A percentile compares a stretch with the other conserved stretches of the same genome.
Conservation (phyloP, 768 basidiomycete genomes). For the Clavaria fumosa region DNA sequence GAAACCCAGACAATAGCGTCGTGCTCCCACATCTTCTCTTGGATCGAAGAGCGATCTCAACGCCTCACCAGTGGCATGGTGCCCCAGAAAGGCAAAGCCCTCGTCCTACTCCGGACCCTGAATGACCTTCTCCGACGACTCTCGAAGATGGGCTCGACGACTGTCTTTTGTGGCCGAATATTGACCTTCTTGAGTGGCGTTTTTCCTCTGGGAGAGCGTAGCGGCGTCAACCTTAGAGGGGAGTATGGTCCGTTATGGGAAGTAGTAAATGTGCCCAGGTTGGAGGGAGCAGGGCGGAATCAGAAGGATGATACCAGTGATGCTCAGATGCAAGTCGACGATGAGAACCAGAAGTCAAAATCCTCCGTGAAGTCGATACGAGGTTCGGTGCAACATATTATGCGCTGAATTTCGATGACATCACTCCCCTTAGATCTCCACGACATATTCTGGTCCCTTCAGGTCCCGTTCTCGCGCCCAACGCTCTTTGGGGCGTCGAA, state of each 20-base stretch:
- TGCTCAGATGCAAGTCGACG: slow-evolving; percentile 54
- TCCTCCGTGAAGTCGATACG: slow-evolving; percentile 32
- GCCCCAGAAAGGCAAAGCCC: slow-evolving; percentile 79
- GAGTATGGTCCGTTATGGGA: slow-evolving; percentile 77
- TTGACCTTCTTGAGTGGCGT: slow-evolving; percentile 74
- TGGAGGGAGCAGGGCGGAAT: slow-evolving; percentile 17
- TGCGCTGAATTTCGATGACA: slow-evolving; percentile 7
- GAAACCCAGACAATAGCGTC: slow-evolving; percentile 77
- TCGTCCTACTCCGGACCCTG: slow-evolving; percentile 66
- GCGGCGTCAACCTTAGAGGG: slow-evolving; percentile 83
- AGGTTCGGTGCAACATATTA: too few relatives aligned
- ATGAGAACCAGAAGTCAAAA: slow-evolving; percentile 15
- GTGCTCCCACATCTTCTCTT: slow-evolving; percentile 77
- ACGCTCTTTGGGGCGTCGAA: slow-evolving; percentile 43
- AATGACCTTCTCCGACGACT: slow-evolving; percentile 80
- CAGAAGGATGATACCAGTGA: slow-evolving; percentile 20
- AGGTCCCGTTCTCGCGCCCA: slow-evolving; percentile 73
- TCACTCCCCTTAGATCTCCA: slow-evolving; percentile 46
- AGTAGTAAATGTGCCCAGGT: slow-evolving; percentile 40
- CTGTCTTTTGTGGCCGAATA: slow-evolving; percentile 81
- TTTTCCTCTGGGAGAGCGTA: slow-evolving; percentile 77
- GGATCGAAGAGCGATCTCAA: slow-evolving; percentile 62
- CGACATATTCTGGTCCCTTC: slow-evolving; percentile 80
- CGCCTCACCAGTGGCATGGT: slow-evolving; percentile 66
- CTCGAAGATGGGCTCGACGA: slow-evolving; percentile 74